These are phyloP conservation scores for Tetrapisispora phaffii DNA, from an alignment of 805 yeast species.

Conservation along the genomic window DNA sequence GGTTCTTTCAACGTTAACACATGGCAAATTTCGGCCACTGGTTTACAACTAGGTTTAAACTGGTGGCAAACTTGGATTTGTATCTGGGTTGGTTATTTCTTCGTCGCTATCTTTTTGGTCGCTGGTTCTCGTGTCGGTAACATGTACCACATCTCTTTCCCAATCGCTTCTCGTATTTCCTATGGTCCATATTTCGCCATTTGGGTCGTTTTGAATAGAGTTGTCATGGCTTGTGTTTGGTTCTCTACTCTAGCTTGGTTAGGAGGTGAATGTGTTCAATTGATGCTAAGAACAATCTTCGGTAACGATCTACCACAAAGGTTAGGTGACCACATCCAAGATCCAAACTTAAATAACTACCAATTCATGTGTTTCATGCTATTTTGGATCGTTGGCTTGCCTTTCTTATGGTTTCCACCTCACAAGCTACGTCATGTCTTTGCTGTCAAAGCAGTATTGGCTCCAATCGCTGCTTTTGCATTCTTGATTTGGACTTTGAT, in stretches of 20 bases:
- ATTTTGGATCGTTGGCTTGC: conserved; percentile 71
- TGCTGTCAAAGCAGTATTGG: conserved; percentile 66
- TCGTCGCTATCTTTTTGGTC: conserved; percentile 62
- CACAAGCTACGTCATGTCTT: conserved; percentile 76
- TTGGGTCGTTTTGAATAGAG: conserved; percentile 85
- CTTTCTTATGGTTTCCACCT: conserved; percentile 76
- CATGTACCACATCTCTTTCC: conserved; percentile 74
- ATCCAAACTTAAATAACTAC: conserved; percentile 56
- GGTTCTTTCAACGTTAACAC: conserved; percentile 87
- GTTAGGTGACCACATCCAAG: conserved; percentile 52
- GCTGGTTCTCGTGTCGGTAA: conserved; percentile 72
- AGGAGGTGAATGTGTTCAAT: conserved; percentile 75
- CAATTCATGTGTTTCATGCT: conserved; percentile 67
- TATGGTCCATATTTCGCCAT: conserved; percentile 82
- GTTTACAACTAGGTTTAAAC: conserved; percentile 63
- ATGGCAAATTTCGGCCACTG: conserved; percentile 88
- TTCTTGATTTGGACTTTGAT: conserved; percentile 78
- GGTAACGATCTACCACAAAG: conserved; percentile 53
- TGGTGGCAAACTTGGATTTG: conserved; percentile 94
- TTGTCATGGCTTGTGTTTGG: conserved; percentile 85
- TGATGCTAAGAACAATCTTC: conserved; percentile 72
- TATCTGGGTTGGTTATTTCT: conserved; percentile 75
- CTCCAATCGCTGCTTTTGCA: conserved; percentile 77
- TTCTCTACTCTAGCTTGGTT: conserved; percentile 78
- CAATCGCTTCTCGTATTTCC: conserved; percentile 70